Conservation (phyloP, 163 green algal species). For the Scenedesmus sp. region DNA sequence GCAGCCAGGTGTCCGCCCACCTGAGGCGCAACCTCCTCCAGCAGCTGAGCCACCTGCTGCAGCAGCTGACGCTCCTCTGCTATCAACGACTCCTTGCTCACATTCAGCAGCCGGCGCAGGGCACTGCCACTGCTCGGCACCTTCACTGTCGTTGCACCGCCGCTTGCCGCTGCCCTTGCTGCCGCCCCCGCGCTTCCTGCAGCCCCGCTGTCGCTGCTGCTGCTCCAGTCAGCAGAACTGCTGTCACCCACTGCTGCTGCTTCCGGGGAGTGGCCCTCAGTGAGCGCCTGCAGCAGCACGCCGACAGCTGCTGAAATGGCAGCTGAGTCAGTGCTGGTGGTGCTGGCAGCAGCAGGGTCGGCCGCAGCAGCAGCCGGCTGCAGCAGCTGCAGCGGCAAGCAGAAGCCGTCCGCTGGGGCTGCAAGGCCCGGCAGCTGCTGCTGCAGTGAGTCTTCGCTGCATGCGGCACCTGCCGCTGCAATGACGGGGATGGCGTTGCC, state of each 20-base stretch:
- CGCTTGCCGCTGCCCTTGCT: background rate
- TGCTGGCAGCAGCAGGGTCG: constrained; percentile 4
- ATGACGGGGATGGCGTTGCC: constrained; percentile 80
- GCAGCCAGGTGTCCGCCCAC: background rate
- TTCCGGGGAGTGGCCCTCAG: constrained; percentile 17
- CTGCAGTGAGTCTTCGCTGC: background rate
- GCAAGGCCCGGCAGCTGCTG: constrained; percentile 24
- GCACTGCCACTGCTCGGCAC: constrained; percentile 53
- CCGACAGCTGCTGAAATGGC: constrained; percentile 25
- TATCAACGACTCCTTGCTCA: constrained; percentile 68
- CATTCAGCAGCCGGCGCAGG: constrained; percentile 58
- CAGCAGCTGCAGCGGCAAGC: constrained; percentile 58
- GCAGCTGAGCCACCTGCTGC: constrained; percentile 61
- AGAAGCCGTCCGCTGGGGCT: constrained; percentile 66
- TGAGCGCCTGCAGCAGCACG: constrained; percentile 47
- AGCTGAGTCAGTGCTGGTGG: background rate
- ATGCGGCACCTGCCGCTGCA: constrained; percentile 9
- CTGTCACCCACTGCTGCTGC: background rate
- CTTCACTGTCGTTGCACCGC: constrained; percentile 27
- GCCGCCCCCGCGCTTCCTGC: background rate
- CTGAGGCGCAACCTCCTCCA: constrained; percentile 66
- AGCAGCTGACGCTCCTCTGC: constrained; percentile 80
- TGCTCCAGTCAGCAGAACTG: constrained; percentile 6
- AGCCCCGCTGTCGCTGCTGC: background rate
- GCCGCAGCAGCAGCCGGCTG: constrained; percentile 40